Evolutionary conservation across 2,329 filamentous ascomycete genomes (phyloP), one percentile per base, ranked within the genome.

Genomic region (Cladosporium sp.): DNA sequence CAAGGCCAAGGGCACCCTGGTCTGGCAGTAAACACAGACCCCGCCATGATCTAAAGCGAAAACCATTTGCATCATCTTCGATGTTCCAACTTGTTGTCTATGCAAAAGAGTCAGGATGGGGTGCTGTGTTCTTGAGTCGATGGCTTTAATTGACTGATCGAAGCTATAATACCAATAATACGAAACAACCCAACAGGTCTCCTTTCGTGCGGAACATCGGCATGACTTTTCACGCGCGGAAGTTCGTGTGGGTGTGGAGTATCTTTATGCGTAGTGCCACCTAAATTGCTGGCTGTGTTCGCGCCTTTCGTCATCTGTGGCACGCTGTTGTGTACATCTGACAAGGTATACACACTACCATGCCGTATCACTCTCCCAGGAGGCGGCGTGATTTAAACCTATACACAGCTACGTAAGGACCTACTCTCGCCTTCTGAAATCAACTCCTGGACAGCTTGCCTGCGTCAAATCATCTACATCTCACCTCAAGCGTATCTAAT

Each of bases 301-400:
- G 28, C 24, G 42, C 42, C 13, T 45, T 45, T 45, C 42, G 42
- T 45, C 42, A 45, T 45, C 42, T 45, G 42, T 45, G 42, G 42
- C 42, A 45, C 42, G 15, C 22, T 10, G 25, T 24, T 45, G 42
- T 44, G 40, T 28, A 28, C 42, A 45, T 45, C 42, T 20, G 20
- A 45, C 19, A 13, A 12, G 37, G 12, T 10, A 5, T 28, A 45
- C 13, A 45, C 42, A 10, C 9, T 32, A 7, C 2, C 28, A 9
- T 22, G 22, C 15, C 24, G 40, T 13, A 4, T 44, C 40, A n/a
- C 24, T 24, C 40, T 44, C 20, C 25, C 15, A 24, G 17, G 42
- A 25, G 42, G 42, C 42, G 42, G 42, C 42, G 40, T 19, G 42
- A 9, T 45, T 22, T 28, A 45, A 25, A 24, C 42, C 25, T 15